Base-by-base conservation (phyloP, 2,329 filamentous ascomycete genomes). In the Ceratocystiopsis brevicomis region DNA sequence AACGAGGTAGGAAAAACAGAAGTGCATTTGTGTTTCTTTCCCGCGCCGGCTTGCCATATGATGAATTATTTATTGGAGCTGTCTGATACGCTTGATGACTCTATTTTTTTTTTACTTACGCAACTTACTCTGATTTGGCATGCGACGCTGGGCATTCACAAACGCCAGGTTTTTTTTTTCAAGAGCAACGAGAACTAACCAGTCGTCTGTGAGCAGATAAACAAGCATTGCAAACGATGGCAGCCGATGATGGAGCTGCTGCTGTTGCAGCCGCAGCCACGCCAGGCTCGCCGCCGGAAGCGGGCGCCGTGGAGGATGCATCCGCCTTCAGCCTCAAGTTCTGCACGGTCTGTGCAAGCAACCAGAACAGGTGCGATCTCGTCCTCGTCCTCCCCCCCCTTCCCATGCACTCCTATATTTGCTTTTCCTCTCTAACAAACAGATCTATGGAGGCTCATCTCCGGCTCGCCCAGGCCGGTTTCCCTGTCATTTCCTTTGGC, bases 371-470 rank as follows among this genome's bases (percentile, higher is more conserved):
- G 76, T 93, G 68, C 49, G 69, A 46, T 13, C 12, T 15, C 25
- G 10, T 30, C 25, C 25, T n/a, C n/a, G n/a, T n/a, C n/a, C n/a
- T n/a, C n/a, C n/a, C n/a, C n/a, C n/a, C n/a, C n/a, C n/a, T n/a
- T n/a, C n/a, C n/a, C n/a, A n/a, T n/a, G n/a, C n/a, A n/a, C n/a
- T n/a, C 25, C 10, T 30, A 11, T 30, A 40, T 34, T 3, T 11
- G 19, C 30, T 30, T 39, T 25, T 21, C 25, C 21, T 5, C 12
- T 15, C 30, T 32, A 11, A 30, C 25, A 30, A 11, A 42, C 43
- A 83, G 80, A 60, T 85, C 84, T n/a, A 96, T 98, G 90, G 90
- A 96, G 69, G 88, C 88, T n/a, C 90, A 98, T 61, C 75, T 95
- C 25, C 83, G 84, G 49, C 78, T 98, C 33, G 84, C 90, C 5